Conservation (phyloP, 2,329 filamentous ascomycete genomes). For the Ophiocordyceps camponoti-rufipedis region DNA sequence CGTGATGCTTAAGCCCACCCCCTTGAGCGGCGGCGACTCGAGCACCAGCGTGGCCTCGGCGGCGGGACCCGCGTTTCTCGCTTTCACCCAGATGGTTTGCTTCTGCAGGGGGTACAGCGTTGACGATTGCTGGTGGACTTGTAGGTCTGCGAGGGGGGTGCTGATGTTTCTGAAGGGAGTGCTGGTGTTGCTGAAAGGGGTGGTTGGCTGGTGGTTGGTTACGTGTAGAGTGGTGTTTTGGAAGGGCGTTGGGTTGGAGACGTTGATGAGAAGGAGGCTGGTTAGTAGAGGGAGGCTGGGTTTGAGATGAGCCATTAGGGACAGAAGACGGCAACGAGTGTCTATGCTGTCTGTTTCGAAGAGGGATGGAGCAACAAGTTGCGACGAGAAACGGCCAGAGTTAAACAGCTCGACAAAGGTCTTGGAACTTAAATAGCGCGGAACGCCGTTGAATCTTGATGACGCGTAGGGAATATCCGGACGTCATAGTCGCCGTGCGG, state of each 20-base stretch:
- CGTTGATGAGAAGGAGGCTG: background rate
- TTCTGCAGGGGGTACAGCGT: background rate
- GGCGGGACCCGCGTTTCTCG: background rate
- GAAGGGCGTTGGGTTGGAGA: background rate
- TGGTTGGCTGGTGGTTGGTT: background rate
- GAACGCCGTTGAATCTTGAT: no score
- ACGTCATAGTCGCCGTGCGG: no score
- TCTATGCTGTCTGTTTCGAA: no score
- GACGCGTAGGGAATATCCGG: no score
- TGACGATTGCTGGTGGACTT: background rate
- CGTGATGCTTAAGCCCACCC: background rate
- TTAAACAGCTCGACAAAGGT: no score
- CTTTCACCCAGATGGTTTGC: background rate
- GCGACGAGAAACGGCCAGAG: no score
- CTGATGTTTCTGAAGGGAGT: background rate
- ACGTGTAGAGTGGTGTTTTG: background rate
- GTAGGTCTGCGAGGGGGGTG: background rate
- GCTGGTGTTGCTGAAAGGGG: background rate
- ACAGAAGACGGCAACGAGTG: no score
- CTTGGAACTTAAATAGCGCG: no score
- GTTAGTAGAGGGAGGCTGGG: background rate
- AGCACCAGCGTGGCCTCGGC: background rate
- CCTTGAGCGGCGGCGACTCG: background rate
- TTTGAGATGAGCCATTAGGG: background rate
- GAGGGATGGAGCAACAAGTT: no score